Percentiles rank a stretch among this genome's conserved stretches.
Evolutionary conservation across 1,284 basidiomycete genomes (phyloP).

Genomic region (Cronartium ribicola): DNA sequence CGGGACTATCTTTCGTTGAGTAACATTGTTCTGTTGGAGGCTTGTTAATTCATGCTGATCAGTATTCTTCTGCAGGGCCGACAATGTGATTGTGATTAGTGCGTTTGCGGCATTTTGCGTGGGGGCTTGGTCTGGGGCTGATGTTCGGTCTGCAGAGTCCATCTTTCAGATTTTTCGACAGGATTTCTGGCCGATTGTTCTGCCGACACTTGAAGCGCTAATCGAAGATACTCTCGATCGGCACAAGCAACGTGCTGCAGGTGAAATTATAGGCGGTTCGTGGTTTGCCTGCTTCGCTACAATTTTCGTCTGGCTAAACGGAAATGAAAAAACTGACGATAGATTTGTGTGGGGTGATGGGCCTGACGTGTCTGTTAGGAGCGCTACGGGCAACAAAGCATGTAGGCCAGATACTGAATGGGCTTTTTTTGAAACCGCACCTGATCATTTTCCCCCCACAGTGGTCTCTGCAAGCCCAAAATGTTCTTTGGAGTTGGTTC

Average conservation of each 20-base stretch:
- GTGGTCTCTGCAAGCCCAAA: slow-evolving; percentile 66
- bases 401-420: slow-evolving; percentile 33
- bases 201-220: slow-evolving; percentile 61
- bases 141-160: slow-evolving; percentile 56
- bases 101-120: background rate
- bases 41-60: too few relatives aligned
- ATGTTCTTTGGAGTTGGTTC: slow-evolving; percentile 76
- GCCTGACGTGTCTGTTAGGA: slow-evolving; percentile 37
- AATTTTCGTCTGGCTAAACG: slow-evolving; percentile 56
- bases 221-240: slow-evolving; percentile 66
- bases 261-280: slow-evolving; percentile 75
- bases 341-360: slow-evolving; percentile 11
- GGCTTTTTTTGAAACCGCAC: background rate
- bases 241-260: slow-evolving; percentile 85
- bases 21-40: background rate
- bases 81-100: slow-evolving; percentile 33
- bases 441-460: background rate
- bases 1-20: slow-evolving; percentile 50
- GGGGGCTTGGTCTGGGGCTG: slow-evolving; percentile 38
- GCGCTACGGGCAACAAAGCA: slow-evolving; percentile 72
- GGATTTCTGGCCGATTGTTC: slow-evolving; percentile 58
- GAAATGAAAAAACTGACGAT: background rate
- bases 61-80: background rate
- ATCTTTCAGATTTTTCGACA: slow-evolving; percentile 60
- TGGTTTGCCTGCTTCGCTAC: slow-evolving; percentile 47